phyloP scores from a whole-genome alignment of 1,139 yeast genomes.

The Saccharomyces uvarum region DNA sequence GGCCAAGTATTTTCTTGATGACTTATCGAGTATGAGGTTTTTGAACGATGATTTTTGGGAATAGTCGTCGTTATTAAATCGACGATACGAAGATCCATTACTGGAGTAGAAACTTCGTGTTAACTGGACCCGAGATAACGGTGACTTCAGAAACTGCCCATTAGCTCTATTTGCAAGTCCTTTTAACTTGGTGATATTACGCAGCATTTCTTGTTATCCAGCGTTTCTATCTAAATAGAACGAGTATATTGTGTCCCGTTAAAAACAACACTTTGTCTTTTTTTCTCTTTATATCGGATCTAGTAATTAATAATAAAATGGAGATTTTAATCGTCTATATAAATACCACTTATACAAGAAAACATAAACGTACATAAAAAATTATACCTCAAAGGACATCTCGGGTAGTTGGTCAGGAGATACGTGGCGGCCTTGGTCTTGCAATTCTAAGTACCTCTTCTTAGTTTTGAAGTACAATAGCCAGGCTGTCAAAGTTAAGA shows the following conservation, averaged over 20 bases:
- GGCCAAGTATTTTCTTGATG: constrained; percentile 24
- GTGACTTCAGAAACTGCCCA: neutral
- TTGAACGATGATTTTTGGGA: constrained; percentile 7
- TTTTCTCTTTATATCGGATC: neutral
- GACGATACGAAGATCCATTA: constrained; percentile 16
- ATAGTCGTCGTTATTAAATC: constrained; percentile 27
- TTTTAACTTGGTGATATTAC: neutral
- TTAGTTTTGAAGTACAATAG: constrained; percentile 55
- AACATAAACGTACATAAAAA: neutral
- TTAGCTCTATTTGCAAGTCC: neutral
- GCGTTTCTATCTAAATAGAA: neutral
- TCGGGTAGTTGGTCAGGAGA: neutral
- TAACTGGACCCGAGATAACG: neutral
- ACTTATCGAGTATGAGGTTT: constrained; percentile 21
- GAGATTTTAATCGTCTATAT: neutral
- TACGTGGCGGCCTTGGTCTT: constrained; percentile 10
- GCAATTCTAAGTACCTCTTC: constrained; percentile 30
- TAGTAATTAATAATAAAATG: neutral
- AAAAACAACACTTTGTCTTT: neutral
- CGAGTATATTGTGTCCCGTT: neutral
- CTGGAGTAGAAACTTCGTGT: neutral
- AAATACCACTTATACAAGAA: neutral
- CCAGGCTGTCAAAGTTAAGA: constrained; percentile 60
- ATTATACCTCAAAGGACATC: neutral
- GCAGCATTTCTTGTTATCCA: neutral